Conservation (phyloP, 1,284 basidiomycete species). For the Pterula multifida region DNA sequence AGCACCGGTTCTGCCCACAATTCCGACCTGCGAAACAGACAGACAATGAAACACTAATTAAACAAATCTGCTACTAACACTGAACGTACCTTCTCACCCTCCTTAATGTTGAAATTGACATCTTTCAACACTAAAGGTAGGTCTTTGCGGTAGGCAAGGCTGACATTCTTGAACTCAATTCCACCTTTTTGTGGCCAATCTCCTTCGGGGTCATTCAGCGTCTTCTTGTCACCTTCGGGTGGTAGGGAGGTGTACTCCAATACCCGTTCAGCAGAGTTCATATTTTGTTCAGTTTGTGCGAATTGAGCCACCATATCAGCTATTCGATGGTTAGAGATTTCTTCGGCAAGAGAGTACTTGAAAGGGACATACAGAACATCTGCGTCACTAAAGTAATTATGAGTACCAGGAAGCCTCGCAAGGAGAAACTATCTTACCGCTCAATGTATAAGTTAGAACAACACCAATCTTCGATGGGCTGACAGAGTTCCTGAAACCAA, state of each 20-base stretch:
- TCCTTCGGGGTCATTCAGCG: slow-evolving; percentile 37
- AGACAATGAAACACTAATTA: background rate
- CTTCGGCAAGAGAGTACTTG: slow-evolving; percentile 2
- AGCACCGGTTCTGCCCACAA: slow-evolving; percentile 67
- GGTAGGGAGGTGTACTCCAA: slow-evolving; percentile 46
- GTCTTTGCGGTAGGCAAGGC: slow-evolving; percentile 57
- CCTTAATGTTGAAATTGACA: slow-evolving; percentile 47
- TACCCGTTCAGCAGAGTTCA: slow-evolving; percentile 63
- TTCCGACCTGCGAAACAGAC: slow-evolving; percentile 40
- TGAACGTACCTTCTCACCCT: slow-evolving; percentile 49
- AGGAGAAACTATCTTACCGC: slow-evolving; percentile 30
- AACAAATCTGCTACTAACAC: background rate
- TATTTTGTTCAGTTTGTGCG: slow-evolving; percentile 55
- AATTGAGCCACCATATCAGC: slow-evolving; percentile 46
- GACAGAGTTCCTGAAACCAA: slow-evolving; percentile 38
- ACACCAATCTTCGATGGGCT: slow-evolving; percentile 45
- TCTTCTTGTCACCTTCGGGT: slow-evolving; percentile 29
- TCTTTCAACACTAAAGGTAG: slow-evolving; percentile 64
- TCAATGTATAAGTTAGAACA: slow-evolving; percentile 50
- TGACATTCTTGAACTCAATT: slow-evolving; percentile 51
- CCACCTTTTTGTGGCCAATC: slow-evolving; percentile 58
- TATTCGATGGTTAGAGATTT: slow-evolving; percentile 12
- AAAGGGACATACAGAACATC: slow-evolving; percentile 32
- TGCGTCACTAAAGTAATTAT: slow-evolving; percentile 32
- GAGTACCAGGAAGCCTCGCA: background rate